Conservation (phyloP, 2,329 filamentous ascomycete species). For the Lachnum nothofagi region DNA sequence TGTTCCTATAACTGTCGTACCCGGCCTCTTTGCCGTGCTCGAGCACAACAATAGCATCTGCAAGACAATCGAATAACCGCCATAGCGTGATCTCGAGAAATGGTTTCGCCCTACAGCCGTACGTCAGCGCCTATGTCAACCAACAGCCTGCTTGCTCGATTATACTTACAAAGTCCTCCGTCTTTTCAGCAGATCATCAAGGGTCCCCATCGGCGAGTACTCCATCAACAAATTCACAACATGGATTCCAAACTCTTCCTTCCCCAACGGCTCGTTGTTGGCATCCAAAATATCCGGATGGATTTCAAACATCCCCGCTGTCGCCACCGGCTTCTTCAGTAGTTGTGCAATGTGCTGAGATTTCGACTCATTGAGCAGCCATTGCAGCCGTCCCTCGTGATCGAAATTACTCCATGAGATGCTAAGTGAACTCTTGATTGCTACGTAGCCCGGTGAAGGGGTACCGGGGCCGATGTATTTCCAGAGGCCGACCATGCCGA, state of each 20-base stretch:
- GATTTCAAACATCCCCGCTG: not conserved
- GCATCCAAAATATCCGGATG: not conserved
- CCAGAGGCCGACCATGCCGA: not conserved
- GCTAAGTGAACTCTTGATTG: not conserved
- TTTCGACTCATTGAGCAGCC: not conserved
- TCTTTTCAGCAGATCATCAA: not conserved
- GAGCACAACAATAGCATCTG: slow-evolving; percentile 1
- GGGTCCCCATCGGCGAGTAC: not conserved
- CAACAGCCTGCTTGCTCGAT: not conserved
- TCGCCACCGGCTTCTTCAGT: not conserved
- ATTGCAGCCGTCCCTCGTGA: not conserved
- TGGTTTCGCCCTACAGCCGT: not conserved
- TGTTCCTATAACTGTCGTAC: not conserved
- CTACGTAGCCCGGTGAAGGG: not conserved
- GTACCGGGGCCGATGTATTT: not conserved
- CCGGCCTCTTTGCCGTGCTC: not conserved
- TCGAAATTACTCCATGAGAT: not conserved
- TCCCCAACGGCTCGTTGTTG: not conserved
- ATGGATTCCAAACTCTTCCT: not conserved
- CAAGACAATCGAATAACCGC: slow-evolving; percentile 7
- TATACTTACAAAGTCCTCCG: not conserved
- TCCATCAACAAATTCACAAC: not conserved
- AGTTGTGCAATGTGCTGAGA: not conserved
- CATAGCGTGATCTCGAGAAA: slow-evolving; percentile 7
- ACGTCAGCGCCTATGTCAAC: not conserved